Conservation (phyloP, 768 basidiomycete species). For the Fibroporia radiculosa region DNA sequence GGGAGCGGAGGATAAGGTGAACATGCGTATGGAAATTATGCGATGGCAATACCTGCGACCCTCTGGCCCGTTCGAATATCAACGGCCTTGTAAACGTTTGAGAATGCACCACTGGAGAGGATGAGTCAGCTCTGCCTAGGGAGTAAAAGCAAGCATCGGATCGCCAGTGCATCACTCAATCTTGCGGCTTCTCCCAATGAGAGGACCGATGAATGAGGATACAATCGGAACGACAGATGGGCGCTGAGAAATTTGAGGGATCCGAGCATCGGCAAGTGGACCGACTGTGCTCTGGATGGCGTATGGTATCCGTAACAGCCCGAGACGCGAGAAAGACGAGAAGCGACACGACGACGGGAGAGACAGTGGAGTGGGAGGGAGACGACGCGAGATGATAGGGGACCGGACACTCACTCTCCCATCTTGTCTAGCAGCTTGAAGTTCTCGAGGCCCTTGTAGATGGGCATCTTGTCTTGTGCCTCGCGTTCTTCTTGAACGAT, state of each 20-base stretch:
- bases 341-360: no score
- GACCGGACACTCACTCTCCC: slow-evolving; percentile 95
- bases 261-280: no score
- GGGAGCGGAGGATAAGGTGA: slow-evolving; percentile 7
- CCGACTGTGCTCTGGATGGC: no score
- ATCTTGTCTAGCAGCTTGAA: slow-evolving; percentile 77
- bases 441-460: slow-evolving; percentile 76
- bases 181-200: no score
- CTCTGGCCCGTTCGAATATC: slow-evolving; percentile 68
- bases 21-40: slow-evolving; percentile 9
- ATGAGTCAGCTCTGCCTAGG: not conserved
- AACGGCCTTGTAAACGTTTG: slow-evolving; percentile 93
- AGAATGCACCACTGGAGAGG: slow-evolving; percentile 77
- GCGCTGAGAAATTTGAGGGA: no score
- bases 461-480: slow-evolving; percentile 72
- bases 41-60: slow-evolving; percentile 62
- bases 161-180: no score
- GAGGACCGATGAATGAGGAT: no score
- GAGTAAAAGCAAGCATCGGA: not conserved
- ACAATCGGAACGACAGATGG: no score
- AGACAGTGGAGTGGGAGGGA: no score
- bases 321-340: no score
- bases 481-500: slow-evolving; percentile 73
- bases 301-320: no score
- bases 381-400: no score